A percentile compares a stretch with the other conserved stretches of the same genome.
phyloP scores from a whole-genome alignment of 352 stramenopile genomes.

The Globisporangium recalcitrans region DNA sequence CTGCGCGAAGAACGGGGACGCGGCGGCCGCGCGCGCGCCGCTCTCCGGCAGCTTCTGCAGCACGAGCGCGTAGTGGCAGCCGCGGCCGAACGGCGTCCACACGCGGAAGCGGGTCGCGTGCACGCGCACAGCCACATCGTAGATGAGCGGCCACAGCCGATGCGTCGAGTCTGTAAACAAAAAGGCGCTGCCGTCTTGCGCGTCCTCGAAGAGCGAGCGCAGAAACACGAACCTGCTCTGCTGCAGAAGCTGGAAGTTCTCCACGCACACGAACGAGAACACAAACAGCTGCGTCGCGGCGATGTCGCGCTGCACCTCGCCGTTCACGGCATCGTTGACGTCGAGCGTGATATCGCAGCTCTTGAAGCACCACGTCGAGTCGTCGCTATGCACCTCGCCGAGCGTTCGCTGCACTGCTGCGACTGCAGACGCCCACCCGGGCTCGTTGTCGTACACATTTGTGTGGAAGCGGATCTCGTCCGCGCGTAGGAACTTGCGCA shows the following conservation, averaged over 20 bases:
- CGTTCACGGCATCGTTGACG: conserved; percentile 32
- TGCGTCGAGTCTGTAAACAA: conserved; percentile 72
- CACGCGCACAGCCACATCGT: conserved; percentile 29
- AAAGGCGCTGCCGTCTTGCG: conserved; percentile 37
- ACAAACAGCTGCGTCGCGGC: conserved; percentile 39
- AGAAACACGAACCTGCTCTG: conserved; percentile 47
- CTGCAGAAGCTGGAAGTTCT: conserved; percentile 55
- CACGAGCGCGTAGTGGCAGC: conserved; percentile 62
- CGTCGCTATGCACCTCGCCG: conserved; percentile 15
- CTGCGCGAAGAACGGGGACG: conserved; percentile 36
- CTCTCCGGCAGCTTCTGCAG: conserved; percentile 39
- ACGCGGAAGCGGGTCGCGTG: conserved; percentile 33
- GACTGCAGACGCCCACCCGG: conserved; percentile 46
- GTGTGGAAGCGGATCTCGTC: conserved; percentile 38
- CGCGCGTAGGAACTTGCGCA: conserved; percentile 49
- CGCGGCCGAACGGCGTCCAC: conserved; percentile 48
- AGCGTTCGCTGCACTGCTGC: conserved; percentile 28
- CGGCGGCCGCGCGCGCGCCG: conserved; percentile 1
- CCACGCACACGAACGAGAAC: conserved; percentile 71
- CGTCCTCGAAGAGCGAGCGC: conserved; percentile 38
- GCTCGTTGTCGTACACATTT: conserved; percentile 70
- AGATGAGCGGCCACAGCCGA: conserved; percentile 60
- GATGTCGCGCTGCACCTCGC: conserved; percentile 23
- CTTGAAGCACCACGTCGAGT: conserved; percentile 37
- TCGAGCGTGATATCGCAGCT: conserved; percentile 59